Conservation (phyloP, 2,329 filamentous ascomycete genomes). For the Alternaria postmessia region DNA sequence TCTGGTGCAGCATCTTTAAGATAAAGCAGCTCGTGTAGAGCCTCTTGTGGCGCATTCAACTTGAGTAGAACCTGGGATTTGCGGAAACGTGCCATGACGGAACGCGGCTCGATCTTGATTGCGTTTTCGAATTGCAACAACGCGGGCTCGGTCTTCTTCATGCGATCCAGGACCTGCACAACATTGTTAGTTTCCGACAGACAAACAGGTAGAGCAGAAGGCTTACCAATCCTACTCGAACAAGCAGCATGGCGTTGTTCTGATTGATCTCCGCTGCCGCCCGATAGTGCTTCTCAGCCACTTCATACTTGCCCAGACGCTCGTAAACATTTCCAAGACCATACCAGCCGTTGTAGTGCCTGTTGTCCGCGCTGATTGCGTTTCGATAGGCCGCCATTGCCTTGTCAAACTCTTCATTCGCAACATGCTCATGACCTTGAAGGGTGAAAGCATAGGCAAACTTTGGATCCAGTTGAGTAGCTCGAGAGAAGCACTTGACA, state of each 20-base stretch:
- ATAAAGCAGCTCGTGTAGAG: constrained; percentile 83
- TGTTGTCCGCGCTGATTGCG: constrained; percentile 82
- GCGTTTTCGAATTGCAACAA: constrained; percentile 84
- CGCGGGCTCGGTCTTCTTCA: constrained; percentile 81
- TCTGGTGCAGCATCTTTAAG: constrained; percentile 91
- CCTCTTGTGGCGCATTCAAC: constrained; percentile 72
- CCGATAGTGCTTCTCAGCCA: constrained; percentile 90
- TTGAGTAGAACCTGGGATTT: constrained; percentile 88
- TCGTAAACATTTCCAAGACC: constrained; percentile 84
- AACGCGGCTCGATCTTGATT: constrained; percentile 80
- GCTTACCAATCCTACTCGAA: constrained; percentile 84
- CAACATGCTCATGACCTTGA: constrained; percentile 93
- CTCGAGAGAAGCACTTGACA: constrained; percentile 90
- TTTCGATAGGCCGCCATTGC: constrained; percentile 86
- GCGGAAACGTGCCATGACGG: constrained; percentile 87
- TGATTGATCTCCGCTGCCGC: constrained; percentile 90
- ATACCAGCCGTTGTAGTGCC: constrained; percentile 99
- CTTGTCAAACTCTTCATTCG: constrained; percentile 97
- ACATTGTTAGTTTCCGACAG: neutral
- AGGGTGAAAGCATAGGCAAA: constrained; percentile 97
- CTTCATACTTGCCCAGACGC: constrained; percentile 88
- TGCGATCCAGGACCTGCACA: constrained; percentile 74
- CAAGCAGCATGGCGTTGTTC: constrained; percentile 89
- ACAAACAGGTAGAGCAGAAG: neutral
- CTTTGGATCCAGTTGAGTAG: constrained; percentile 85